A percentile compares a stretch with the other conserved stretches of the same genome.
These are phyloP conservation scores for Talaromyces sp. DNA, from an alignment of 2,329 filamentous ascomycete genomes.

Conservation along the genomic window DNA sequence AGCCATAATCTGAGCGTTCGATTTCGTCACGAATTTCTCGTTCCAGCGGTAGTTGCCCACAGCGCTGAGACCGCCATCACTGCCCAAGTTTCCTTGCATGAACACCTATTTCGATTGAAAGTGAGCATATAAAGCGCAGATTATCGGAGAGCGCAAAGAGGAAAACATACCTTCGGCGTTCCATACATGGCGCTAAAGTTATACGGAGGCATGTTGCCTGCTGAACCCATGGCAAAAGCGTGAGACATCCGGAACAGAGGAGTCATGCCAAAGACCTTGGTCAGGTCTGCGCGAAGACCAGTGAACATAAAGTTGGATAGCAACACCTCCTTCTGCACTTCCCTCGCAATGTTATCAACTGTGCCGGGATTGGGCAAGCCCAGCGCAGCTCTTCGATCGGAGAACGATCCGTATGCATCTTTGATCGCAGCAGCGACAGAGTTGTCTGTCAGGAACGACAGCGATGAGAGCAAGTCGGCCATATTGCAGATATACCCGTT, in stretches of 20 bases:
- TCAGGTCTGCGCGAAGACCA: constrained; percentile 90
- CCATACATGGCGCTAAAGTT: constrained; percentile 92
- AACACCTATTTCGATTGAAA: constrained; percentile 61
- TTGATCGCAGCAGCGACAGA: constrained; percentile 63
- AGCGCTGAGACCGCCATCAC: constrained; percentile 78
- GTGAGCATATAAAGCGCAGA: background rate
- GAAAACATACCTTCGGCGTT: constrained; percentile 74
- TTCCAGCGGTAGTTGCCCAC: constrained; percentile 93
- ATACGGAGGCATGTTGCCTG: constrained; percentile 81
- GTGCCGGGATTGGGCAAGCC: constrained; percentile 89
- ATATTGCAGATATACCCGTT: constrained; percentile 23
- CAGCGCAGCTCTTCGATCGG: constrained; percentile 78
- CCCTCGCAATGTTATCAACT: constrained; percentile 80
- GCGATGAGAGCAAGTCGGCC: constrained; percentile 43
- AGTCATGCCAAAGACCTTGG: constrained; percentile 89
- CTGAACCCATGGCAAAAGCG: constrained; percentile 86
- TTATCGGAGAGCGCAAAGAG: background rate
- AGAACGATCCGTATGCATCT: constrained; percentile 76
- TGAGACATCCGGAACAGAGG: constrained; percentile 97
- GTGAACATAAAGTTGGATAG: constrained; percentile 96
- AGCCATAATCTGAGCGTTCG: constrained; percentile 76
- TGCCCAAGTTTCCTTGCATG: constrained; percentile 91
- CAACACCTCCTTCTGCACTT: constrained; percentile 94
- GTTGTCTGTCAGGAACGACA: constrained; percentile 68
- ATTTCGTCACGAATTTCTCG: constrained; percentile 74